Base-by-base conservation (phyloP, 1,284 basidiomycete species). In the Papiliotrema laurentii region DNA sequence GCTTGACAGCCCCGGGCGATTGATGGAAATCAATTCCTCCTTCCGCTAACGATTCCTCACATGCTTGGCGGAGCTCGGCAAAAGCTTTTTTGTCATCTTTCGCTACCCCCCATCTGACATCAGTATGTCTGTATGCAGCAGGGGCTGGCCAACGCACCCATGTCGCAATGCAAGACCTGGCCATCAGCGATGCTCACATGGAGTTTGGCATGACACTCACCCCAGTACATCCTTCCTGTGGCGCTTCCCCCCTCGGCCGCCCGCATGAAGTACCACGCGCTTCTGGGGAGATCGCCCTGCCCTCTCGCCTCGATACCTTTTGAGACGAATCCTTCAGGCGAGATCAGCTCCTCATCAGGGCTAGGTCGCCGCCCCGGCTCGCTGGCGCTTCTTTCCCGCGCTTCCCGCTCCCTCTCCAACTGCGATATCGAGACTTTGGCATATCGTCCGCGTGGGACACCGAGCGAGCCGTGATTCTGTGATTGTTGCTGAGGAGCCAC, bases 161-260 rank as follows among this genome's bases (percentile, higher is more conserved):
- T 72, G 67, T 16, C 68, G 55, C 24, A 74, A 54, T 1, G 69
- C 63, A 3, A 73, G 53, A 21, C 68, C 67, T 69, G 33, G 4
- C 34, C 28, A 31, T 51, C 49, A 51, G 37, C 11, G 5, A 19
- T 22, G 4, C 27, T 35, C 21, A 24, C 31, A 37, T 9, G 24
- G 16, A 5, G 16, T 11, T 11, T 18, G 19, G 26, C 14, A 4
- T 13, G 21, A 11, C n/a, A 56, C 64, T 54, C 47, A 66, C 69
- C 72, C 53, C 60, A 73, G 42, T 70, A 67, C 47, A 74, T 69
- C 50, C 63, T 56, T 5, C 72, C 72, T 0, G 63, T 66, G n/a
- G 62, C 42, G 41, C 63, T 68, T 3, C 71, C 71, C 3, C 53
- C 57, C 47, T 73, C 67, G 19, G 69, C 68, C 37, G 72, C 69